Percentiles rank a stretch among this genome's conserved stretches.
Conservation (phyloP, 345 rosid genomes). For the Brassica carinata region DNA sequence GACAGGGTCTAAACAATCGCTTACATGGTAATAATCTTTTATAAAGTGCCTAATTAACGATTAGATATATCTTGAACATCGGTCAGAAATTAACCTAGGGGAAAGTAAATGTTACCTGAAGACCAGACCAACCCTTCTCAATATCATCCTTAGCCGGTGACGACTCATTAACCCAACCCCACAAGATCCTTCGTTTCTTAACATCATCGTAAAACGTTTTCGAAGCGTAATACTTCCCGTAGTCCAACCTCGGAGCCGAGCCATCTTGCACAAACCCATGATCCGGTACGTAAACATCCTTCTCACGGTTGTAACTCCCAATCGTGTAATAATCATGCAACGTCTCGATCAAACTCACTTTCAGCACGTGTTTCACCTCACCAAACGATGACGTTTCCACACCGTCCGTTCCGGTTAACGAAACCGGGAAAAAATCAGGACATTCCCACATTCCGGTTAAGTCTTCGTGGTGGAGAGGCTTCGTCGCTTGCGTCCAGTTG, state of each 20-base stretch:
- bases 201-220: slow-evolving; percentile 64
- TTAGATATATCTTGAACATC: too few species aligned
- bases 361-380: slow-evolving; percentile 51
- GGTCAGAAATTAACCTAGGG: background rate
- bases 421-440: slow-evolving; percentile 73
- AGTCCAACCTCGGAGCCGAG: slow-evolving; percentile 59
- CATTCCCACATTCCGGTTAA: slow-evolving; percentile 88
- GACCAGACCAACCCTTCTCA: slow-evolving; percentile 38
- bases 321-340: slow-evolving; percentile 52
- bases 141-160: slow-evolving; percentile 43
- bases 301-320: slow-evolving; percentile 46
- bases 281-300: slow-evolving; percentile 55
- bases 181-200: slow-evolving; percentile 55
- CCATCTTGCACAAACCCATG: slow-evolving; percentile 47
- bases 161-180: slow-evolving; percentile 79
- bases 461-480: slow-evolving; percentile 53
- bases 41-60: too few species aligned
- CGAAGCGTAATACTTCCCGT: slow-evolving; percentile 74
- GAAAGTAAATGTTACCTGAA: slow-evolving; percentile 29
- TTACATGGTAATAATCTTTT: too few species aligned
- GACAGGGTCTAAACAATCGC: too few species aligned
- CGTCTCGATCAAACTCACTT: slow-evolving; percentile 54
- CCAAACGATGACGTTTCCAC: slow-evolving; percentile 28
- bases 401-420: slow-evolving; percentile 23
- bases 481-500: slow-evolving; percentile 45